These are phyloP conservation scores for Anisodus acutangulus DNA, from an alignment of 257 asterid genomes.

Conservation along the genomic window DNA sequence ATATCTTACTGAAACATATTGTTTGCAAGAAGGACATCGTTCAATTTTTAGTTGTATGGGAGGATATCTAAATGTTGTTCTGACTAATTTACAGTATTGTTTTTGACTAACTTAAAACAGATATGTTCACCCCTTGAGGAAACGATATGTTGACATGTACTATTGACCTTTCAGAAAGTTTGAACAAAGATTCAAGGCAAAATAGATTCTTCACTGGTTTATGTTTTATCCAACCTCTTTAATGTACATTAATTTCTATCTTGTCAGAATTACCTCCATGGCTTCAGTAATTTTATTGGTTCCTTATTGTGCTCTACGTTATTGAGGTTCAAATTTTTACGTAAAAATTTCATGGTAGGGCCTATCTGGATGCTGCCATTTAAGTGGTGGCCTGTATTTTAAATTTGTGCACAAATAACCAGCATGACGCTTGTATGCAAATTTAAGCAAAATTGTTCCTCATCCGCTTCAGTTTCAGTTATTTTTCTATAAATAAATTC, in stretches of 20 bases:
- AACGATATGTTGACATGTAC: neutral
- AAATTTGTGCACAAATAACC: too few relatives aligned
- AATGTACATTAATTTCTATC: neutral
- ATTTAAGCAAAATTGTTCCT: too few relatives aligned
- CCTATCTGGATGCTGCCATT: too few relatives aligned
- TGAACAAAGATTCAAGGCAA: neutral
- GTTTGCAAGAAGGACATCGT: neutral
- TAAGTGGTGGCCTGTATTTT: too few relatives aligned
- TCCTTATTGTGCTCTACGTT: neutral
- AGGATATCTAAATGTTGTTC: constrained; percentile 1
- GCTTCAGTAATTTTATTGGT: neutral
- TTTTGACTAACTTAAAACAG: neutral
- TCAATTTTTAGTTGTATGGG: neutral
- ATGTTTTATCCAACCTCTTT: neutral
- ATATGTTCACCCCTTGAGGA: neutral
- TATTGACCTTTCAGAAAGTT: neutral
- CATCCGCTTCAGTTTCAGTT: too few relatives aligned
- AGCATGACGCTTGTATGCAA: too few relatives aligned
- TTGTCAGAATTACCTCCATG: neutral
- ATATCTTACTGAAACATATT: neutral
- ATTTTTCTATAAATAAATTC: too few relatives aligned
- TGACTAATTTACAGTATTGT: neutral
- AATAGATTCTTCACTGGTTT: too few relatives aligned
- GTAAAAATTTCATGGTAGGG: too few relatives aligned
- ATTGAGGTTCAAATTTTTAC: too few relatives aligned